Conservation (phyloP, 2,329 filamentous ascomycete genomes). For the Neurospora sp. region DNA sequence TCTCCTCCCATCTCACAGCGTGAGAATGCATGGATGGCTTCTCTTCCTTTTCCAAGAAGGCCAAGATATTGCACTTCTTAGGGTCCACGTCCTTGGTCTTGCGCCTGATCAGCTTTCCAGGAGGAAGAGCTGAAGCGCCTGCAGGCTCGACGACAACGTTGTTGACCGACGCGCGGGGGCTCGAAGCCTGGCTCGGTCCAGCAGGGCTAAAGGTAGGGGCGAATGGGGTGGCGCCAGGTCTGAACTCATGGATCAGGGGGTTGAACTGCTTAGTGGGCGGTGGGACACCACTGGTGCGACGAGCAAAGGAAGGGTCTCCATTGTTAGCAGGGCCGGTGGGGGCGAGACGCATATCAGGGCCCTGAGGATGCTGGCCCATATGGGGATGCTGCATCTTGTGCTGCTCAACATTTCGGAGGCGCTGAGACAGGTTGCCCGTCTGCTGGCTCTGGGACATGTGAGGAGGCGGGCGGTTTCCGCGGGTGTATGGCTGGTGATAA, state of each 20-base stretch:
- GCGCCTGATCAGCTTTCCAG: slow-evolving; percentile 48
- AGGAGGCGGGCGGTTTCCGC: slow-evolving; percentile 35
- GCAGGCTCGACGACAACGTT: slow-evolving; percentile 28
- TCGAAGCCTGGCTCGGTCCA: slow-evolving; percentile 57
- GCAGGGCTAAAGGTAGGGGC: slow-evolving; percentile 74
- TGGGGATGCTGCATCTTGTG: slow-evolving; percentile 34
- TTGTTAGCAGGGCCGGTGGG: slow-evolving; percentile 62
- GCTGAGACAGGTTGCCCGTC: slow-evolving; percentile 37
- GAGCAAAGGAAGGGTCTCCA: slow-evolving; percentile 40
- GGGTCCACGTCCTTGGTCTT: slow-evolving; percentile 64
- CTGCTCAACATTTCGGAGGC: slow-evolving; percentile 42
- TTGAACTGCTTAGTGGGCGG: slow-evolving; percentile 42
- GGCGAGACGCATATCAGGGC: slow-evolving; percentile 46
- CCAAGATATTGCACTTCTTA: slow-evolving; percentile 52
- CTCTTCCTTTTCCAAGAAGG: slow-evolving; percentile 35
- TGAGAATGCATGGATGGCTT: slow-evolving; percentile 36
- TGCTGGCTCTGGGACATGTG: slow-evolving; percentile 33
- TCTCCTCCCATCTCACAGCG: slow-evolving; percentile 57
- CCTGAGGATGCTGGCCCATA: slow-evolving; percentile 20
- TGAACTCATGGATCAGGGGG: slow-evolving; percentile 66
- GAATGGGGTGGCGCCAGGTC: slow-evolving; percentile 58
- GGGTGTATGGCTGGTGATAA: slow-evolving; percentile 37
- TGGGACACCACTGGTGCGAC: slow-evolving; percentile 41
- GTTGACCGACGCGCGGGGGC: slow-evolving; percentile 55
- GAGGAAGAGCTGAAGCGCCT: slow-evolving; percentile 14